Evolutionary conservation across 768 basidiomycete genomes (phyloP), one percentile per base, ranked within the genome.

Genomic region (Mycena kentingensis): DNA sequence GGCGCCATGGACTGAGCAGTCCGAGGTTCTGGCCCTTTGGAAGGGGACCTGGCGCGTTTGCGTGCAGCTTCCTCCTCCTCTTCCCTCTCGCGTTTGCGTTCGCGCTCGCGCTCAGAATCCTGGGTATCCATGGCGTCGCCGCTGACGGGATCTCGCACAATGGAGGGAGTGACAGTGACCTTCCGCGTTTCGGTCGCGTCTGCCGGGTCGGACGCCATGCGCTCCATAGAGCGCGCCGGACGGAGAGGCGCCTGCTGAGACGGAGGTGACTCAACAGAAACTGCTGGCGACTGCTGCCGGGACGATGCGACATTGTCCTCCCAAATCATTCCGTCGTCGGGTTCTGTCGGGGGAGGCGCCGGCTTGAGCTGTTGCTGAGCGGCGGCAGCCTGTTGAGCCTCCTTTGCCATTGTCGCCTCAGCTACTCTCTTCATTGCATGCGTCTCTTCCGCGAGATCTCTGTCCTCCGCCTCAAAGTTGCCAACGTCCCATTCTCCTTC

Each of bases 311-410:
- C 79, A 31, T 75, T 69, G 48, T 92, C 89, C 42, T 93, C 92
- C 93, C 94, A 95, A 54, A 81, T 79, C 82, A 95, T 90, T 2
- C 85, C 88, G 62, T 94, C 93, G 54, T 93, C 91, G 0, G 80
- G 81, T 46, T 88, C 87, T 77, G 86, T 81, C 4, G 65, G 65
- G 10, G 43, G 24, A 19, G 24, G 12, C 24, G 26, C 45, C 26
- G 25, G 51, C 28, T 36, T 35, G 38, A 39, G 51, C 25, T 37
- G 51, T n/a, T 19, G 42, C 15, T 37, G n/a, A 34, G 26, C 10
- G 2, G 32, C 45, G 10, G 46, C 37, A 19, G 48, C 68, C 64
- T 15, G 50, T 38, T 48, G 46, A 44, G n/a, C 62, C 62, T 57
- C 62, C 50, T 48, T 73, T 67, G 46, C 70, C 66, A 61, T 62